Evolutionary conservation across 306 rosid genomes (phyloP), one percentile per base, ranked within the genome.

Genomic region (Begonia loranthoides): DNA sequence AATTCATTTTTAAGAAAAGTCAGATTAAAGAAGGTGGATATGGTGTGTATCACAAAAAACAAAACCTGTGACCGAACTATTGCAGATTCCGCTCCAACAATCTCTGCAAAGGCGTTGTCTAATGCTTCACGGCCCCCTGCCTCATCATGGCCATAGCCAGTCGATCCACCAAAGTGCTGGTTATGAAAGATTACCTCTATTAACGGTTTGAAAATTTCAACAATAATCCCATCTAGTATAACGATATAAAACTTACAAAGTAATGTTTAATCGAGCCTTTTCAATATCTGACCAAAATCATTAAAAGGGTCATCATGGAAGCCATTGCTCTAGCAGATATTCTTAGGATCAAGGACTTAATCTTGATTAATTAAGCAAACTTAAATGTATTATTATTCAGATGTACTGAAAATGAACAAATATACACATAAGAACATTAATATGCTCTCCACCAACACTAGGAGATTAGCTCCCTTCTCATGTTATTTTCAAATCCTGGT

Each of bases 101-200:
- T 88, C 64, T 81, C 84, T n/a, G 97, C 86, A 77, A 88, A 88
- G 58, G 74, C 93, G 17, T 69, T 87, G 66, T 88, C 97, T 65
- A 88, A 95, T 36, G 95, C 97, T 53, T 66, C 95, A 11, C 97
- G 95, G 1, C 97, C 97, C 62, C 97, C 97, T 41, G 89, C 89
- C 75, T 88, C 97, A 62, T 88, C 97, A 34, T 88, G 97, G 57
- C 97, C 97, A 81, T 88, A 88, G 57, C 97, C 97, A 44, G 97
- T 88, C 69, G 75, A 64, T 71, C 97, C 97, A 4, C 80, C 82
- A 70, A 88, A 81, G 70, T 88, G 95, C 97, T 88, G 75, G 65
- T 70, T 54, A 40, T 17, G 5, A 28, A 28, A 28, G 36, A 28
- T 28, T 28, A 2, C 84, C 73, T 64, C 67, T 50, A 40, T 16